These are phyloP conservation scores for Paspalum notatum DNA, from an alignment of 176 grass and related monocot genomes.

Conservation along the genomic window DNA sequence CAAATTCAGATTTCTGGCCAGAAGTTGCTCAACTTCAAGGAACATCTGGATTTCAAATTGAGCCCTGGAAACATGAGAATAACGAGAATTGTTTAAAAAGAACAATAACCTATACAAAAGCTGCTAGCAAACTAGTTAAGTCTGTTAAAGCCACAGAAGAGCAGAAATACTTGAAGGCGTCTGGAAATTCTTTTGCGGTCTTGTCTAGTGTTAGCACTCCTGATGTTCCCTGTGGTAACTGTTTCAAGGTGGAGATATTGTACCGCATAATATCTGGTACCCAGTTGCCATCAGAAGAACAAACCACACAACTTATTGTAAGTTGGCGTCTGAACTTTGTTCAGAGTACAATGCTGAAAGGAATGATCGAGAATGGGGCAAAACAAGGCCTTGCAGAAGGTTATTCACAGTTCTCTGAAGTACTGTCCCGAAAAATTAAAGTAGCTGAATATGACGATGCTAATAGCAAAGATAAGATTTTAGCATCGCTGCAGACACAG, in stretches of 20 bases:
- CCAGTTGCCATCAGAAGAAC: conserved; percentile 58
- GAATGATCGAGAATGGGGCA: conserved; percentile 89
- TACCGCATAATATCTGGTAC: conserved; percentile 69
- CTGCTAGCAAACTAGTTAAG: conserved; percentile 86
- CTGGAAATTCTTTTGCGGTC: conserved; percentile 65
- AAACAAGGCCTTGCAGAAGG: conserved; percentile 84
- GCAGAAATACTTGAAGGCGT: conserved; percentile 75
- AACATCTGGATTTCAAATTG: conserved; percentile 55
- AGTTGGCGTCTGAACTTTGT: conserved; percentile 85
- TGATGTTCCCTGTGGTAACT: conserved; percentile 83
- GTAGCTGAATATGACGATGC: conserved; percentile 55
- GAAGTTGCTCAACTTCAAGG: conserved; percentile 83
- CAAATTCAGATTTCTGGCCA: conserved; percentile 73
- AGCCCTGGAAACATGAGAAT: conserved; percentile 69
- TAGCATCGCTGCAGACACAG: conserved; percentile 71
- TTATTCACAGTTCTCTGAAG: conserved; percentile 76
- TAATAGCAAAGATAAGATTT: conserved; percentile 76
- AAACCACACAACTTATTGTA: conserved; percentile 68
- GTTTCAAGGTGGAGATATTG: conserved; percentile 78
- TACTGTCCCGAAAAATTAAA: conserved; percentile 74
- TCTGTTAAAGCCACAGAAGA: conserved; percentile 86
- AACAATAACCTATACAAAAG: conserved; percentile 75
- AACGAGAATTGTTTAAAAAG: conserved; percentile 73
- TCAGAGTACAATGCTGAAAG: conserved; percentile 95
- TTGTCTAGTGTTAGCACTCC: conserved; percentile 70